phyloP scores from a whole-genome alignment of 306 rosid genomes.

The Abrus precatorius region DNA sequence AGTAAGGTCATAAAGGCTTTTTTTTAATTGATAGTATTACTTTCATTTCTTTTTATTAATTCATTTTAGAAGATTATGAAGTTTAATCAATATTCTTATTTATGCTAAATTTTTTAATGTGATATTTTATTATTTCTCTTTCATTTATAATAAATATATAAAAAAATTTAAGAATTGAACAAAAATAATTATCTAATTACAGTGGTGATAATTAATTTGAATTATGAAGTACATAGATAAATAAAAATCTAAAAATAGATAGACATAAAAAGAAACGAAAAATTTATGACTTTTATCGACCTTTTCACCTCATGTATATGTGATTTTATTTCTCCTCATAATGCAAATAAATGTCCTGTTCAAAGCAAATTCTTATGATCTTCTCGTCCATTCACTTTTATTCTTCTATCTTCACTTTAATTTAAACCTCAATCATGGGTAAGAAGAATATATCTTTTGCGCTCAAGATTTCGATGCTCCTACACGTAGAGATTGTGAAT shows the following conservation, averaged over 20 bases:
- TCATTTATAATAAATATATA: too few species aligned
- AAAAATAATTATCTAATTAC: too few species aligned
- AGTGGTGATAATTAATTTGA: too few species aligned
- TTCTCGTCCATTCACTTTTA: neutral
- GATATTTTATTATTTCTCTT: too few species aligned
- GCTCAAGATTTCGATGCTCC: neutral
- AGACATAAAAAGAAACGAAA: too few species aligned
- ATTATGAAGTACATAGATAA: too few species aligned
- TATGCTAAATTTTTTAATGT: neutral
- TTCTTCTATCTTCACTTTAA: neutral
- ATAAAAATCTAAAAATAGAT: too few species aligned
- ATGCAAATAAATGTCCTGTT: too few species aligned
- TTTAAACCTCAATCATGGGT: neutral
- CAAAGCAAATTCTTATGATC: neutral
- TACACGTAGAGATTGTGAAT: neutral
- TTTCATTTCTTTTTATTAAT: neutral
- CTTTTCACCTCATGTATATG: too few species aligned
- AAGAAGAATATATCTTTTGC: neutral
- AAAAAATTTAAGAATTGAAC: too few species aligned
- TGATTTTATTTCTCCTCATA: too few species aligned
- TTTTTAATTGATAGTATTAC: neutral
- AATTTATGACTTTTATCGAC: too few species aligned
- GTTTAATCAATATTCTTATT: neutral
- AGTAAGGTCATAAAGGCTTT: neutral
- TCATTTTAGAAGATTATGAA: neutral